Conservation (phyloP, 208 protist genomes). For the Tritrichomonas foetus region DNA sequence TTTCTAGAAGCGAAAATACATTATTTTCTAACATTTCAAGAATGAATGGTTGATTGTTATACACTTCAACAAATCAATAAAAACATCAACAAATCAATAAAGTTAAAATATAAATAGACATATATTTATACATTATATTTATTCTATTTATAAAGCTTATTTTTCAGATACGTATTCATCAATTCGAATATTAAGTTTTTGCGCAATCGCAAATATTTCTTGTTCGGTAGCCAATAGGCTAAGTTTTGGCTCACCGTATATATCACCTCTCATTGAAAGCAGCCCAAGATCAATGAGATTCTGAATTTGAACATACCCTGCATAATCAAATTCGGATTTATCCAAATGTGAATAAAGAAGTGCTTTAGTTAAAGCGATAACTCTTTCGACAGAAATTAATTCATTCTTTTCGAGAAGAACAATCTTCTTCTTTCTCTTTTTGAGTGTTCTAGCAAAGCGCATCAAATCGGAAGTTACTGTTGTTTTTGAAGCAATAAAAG, state of each 20-base stretch:
- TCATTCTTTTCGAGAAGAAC: neutral
- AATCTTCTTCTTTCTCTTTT: neutral
- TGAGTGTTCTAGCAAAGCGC: neutral
- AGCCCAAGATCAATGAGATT: neutral
- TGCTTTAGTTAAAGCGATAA: neutral
- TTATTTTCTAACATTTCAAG: too few relatives aligned
- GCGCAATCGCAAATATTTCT: too few relatives aligned
- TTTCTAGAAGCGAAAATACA: too few relatives aligned
- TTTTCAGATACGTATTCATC: too few relatives aligned
- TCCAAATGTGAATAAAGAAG: neutral
- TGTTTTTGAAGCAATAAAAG: neutral
- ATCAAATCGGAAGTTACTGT: neutral
- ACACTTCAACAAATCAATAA: too few relatives aligned
- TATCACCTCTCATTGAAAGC: neutral
- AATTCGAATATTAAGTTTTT: too few relatives aligned
- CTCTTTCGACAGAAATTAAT: conserved; percentile 10
- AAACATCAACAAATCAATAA: too few relatives aligned
- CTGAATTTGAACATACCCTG: neutral
- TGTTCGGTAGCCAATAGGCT: too few relatives aligned
- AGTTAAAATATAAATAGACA: too few relatives aligned
- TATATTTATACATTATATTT: too few relatives aligned
- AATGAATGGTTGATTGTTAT: too few relatives aligned
- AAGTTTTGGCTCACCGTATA: neutral
- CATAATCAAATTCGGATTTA: neutral
- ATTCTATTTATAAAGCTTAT: too few relatives aligned